Base-by-base conservation (phyloP, 441 rosid genomes). In the Erodium trifolium region DNA sequence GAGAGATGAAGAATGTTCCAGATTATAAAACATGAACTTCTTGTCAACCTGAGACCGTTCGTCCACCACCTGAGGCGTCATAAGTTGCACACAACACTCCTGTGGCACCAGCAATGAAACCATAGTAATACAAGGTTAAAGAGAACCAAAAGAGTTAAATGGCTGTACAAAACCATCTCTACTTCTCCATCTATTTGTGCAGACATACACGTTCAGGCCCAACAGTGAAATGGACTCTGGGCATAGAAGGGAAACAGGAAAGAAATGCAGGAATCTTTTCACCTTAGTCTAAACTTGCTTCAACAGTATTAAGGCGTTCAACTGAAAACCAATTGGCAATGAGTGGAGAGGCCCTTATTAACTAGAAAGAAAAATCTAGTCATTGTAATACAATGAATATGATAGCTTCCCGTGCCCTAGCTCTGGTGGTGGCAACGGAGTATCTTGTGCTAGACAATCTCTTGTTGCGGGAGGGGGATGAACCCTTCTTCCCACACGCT, bases 21-120 rank as follows among this genome's bases (percentile, higher is more conserved):
- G 57, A 78, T 74, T 81, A 71, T 84, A 77, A 49, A 87, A 83
- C 68, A 86, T 82, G 71, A 73, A 68, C 63, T 45, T 75, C 76
- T 86, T 82, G 65, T 77, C 43, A 74, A 80, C 77, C 70, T 77
- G 78, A 65, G 71, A 71, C 67, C 73, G 76, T 70, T 78, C 43
- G 47, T 72, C 73, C 17, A 82, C 74, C 57, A 68, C 74, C 31
- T 34, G 65, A 66, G 71, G 67, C 66, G 83, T 76, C 78, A 79
- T 74, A 51, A 83, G 73, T 70, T 69, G 69, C 75, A 51, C 70
- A 69, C 77, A 78, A 64, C 82, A 80, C 69, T 63, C 78, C 65
- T 66, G 67, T 65, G 72, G 78, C 73, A 81, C 70, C 85, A 82
- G 86, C 68, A 81, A 27, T 39, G 65, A 63, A 66, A 78, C 49